Percentiles rank a stretch among this genome's conserved stretches.
Evolutionary conservation across 257 asterid species (phyloP).

Genomic region (Capsicum chinense): DNA sequence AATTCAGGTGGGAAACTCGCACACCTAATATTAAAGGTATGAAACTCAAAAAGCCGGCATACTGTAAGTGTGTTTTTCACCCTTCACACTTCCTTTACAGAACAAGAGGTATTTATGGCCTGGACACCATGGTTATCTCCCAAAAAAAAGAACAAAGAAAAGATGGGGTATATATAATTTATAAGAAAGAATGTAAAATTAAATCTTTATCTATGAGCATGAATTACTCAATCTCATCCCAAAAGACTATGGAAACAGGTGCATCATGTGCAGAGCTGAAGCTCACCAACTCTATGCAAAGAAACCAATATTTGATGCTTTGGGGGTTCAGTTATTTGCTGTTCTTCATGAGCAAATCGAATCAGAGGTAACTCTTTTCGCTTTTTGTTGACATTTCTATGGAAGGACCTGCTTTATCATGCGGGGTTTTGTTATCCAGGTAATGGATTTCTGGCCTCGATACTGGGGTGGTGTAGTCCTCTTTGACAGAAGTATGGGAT

Average conservation of each 20-base stretch:
- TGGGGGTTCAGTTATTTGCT: slow-evolving; percentile 72
- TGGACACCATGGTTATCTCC: background rate
- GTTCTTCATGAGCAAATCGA: slow-evolving; percentile 80
- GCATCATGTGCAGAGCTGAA: slow-evolving; percentile 93
- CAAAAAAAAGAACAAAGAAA: background rate
- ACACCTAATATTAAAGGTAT: too few relatives aligned
- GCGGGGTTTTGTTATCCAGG: slow-evolving; percentile 44
- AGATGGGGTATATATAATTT: background rate
- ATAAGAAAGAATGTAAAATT: background rate
- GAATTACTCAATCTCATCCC: slow-evolving; percentile 15
- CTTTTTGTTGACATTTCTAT: background rate
- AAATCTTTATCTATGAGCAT: slow-evolving; percentile 1
- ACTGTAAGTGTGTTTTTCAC: too few relatives aligned
- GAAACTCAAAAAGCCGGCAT: too few relatives aligned
- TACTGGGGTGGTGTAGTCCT: slow-evolving; percentile 87
- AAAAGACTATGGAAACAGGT: slow-evolving; percentile 37
- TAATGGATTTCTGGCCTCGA: slow-evolving; percentile 86
- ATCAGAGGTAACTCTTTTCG: slow-evolving; percentile 60
- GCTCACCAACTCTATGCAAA: slow-evolving; percentile 81
- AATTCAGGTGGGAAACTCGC: too few relatives aligned
- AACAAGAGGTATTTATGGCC: background rate
- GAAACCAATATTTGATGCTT: slow-evolving; percentile 85
- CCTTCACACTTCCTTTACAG: background rate
- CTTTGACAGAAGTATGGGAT: slow-evolving; percentile 61
- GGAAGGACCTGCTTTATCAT: slow-evolving; percentile 27